Evolutionary conservation across 306 rosid species (phyloP).

Genomic region (Fragaria nilgerrensis): DNA sequence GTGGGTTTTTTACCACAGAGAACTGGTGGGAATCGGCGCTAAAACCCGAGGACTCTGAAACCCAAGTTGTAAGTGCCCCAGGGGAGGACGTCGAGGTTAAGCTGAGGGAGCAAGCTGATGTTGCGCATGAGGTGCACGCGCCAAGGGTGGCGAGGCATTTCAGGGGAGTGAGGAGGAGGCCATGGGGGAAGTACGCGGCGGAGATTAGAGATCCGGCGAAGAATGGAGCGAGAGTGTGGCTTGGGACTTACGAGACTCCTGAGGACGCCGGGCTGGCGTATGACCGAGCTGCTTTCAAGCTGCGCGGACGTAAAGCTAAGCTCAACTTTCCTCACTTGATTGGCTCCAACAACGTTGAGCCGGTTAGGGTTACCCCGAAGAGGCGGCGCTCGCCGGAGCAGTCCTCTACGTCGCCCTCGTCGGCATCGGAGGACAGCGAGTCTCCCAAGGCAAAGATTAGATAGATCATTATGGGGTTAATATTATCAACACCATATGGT

Average conservation of each 20-base stretch:
- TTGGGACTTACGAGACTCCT: slow-evolving; percentile 43
- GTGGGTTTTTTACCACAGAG: not conserved
- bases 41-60: not conserved
- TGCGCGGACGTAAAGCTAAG: slow-evolving; percentile 48
- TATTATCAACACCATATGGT: not conserved
- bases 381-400: not conserved
- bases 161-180: slow-evolving; percentile 54
- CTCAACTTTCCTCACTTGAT: slow-evolving; percentile 54
- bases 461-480: not conserved
- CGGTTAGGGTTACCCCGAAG: not conserved
- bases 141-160: slow-evolving; percentile 10
- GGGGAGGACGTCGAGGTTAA: not conserved
- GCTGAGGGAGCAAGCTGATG: not conserved
- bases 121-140: not conserved
- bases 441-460: not conserved
- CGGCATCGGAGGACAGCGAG: not conserved
- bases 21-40: not conserved
- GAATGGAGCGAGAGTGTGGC: slow-evolving; percentile 54
- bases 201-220: slow-evolving; percentile 35
- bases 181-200: slow-evolving; percentile 60
- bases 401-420: not conserved
- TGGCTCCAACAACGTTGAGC: slow-evolving; percentile 14
- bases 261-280: slow-evolving; percentile 52
- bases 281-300: slow-evolving; percentile 50
- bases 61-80: not conserved